Evolutionary conservation across 257 asterid genomes (phyloP).

Genomic region (Echites panduratus): DNA sequence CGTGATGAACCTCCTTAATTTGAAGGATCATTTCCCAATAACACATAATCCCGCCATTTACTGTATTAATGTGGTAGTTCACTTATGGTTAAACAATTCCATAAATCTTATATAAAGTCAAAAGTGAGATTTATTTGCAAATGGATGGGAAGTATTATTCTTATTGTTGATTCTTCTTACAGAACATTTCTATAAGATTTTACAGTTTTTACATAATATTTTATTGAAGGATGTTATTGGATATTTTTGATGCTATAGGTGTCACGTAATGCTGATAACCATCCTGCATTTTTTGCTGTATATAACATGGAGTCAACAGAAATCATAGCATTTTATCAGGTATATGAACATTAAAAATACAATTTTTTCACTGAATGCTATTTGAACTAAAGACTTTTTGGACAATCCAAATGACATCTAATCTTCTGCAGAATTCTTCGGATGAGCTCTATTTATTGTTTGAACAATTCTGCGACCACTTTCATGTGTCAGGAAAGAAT

Average conservation of each 20-base stretch:
- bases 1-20: too few relatives aligned
- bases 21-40: too few relatives aligned
- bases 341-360: slow-evolving; percentile 12
- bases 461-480: slow-evolving; percentile 78
- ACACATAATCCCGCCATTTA: too few relatives aligned
- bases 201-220: neutral
- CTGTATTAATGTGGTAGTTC: too few relatives aligned
- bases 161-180: neutral
- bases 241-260: slow-evolving; percentile 43
- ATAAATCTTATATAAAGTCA: too few relatives aligned
- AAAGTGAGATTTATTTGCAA: too few relatives aligned
- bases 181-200: neutral
- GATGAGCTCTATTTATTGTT: slow-evolving; percentile 82
- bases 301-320: slow-evolving; percentile 96
- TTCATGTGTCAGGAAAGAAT: slow-evolving; percentile 67
- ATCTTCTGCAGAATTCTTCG: slow-evolving; percentile 67
- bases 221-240: slow-evolving; percentile 21
- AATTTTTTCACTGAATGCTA: slow-evolving; percentile 10
- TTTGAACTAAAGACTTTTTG: neutral
- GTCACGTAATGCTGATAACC: slow-evolving; percentile 71
- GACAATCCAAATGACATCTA: neutral
- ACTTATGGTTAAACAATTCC: too few relatives aligned
- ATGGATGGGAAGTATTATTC: too few relatives aligned
- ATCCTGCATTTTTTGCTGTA: slow-evolving; percentile 95
- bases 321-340: slow-evolving; percentile 88